These are phyloP conservation scores for Phlegmacium glaucopus DNA, from an alignment of 768 basidiomycete species.

Conservation along the genomic window DNA sequence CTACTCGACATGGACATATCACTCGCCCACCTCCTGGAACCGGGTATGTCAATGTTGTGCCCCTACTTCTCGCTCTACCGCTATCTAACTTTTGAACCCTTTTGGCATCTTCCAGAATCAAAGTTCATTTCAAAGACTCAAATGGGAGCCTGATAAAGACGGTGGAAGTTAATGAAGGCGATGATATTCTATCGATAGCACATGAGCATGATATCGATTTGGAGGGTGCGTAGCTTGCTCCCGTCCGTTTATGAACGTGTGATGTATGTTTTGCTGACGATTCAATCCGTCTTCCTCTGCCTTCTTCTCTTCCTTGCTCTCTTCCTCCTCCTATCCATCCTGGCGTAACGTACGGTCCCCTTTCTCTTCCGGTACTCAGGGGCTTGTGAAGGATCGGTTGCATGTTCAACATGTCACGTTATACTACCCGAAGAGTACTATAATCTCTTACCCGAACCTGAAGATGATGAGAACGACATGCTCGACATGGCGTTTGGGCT, in stretches of 20 bases:
- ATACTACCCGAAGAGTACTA: conserved; percentile 81
- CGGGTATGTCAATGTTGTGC: conserved; percentile 17
- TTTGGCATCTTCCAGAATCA: conserved; percentile 57
- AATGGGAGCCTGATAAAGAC: conserved; percentile 83
- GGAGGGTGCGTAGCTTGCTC: conserved; percentile 60
- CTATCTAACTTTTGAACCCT: background rate
- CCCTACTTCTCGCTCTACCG: background rate
- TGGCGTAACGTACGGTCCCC: too few species aligned
- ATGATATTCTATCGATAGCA: conserved; percentile 86
- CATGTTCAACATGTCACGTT: conserved; percentile 97
- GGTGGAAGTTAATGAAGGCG: conserved; percentile 90
- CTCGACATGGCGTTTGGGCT: conserved; percentile 97
- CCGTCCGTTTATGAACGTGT: background rate
- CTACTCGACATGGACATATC: conserved; percentile 15
- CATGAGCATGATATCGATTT: conserved; percentile 96
- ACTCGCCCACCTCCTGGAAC: conserved; percentile 24
- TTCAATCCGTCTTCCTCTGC: background rate
- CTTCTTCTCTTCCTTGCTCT: too few species aligned
- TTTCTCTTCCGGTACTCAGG: conserved; percentile 50
- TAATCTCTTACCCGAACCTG: conserved; percentile 86
- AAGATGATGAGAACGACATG: conserved; percentile 98
- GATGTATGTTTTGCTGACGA: background rate
- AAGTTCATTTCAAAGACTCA: conserved; percentile 85
- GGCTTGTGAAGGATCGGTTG: conserved; percentile 94
- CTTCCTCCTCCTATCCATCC: too few species aligned